Conservation (phyloP, 805 yeast genomes). For the Myxozyma neotropica region DNA sequence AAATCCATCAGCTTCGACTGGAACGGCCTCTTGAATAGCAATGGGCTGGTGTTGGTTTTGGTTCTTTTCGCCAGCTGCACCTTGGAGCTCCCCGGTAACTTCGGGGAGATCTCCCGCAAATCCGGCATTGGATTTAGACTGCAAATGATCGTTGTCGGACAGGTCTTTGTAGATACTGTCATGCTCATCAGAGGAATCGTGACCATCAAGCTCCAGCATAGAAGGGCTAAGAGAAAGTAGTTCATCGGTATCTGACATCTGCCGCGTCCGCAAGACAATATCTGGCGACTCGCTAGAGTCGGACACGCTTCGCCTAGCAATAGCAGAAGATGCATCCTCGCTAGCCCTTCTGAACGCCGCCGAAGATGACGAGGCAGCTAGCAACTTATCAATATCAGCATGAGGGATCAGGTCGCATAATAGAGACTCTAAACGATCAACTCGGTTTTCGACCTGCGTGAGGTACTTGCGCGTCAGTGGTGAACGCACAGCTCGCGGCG, state of each 20-base stretch:
- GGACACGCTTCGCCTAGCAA: slow-evolving; percentile 6
- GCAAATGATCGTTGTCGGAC: neutral
- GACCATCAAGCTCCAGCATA: slow-evolving; percentile 4
- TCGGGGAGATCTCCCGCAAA: neutral
- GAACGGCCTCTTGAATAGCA: slow-evolving; percentile 42
- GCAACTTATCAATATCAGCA: slow-evolving; percentile 49
- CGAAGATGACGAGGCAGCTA: slow-evolving; percentile 33
- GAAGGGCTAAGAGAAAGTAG: slow-evolving; percentile 8
- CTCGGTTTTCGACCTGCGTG: slow-evolving; percentile 69
- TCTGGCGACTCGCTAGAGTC: slow-evolving; percentile 24
- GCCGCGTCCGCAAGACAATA: neutral
- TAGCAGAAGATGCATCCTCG: slow-evolving; percentile 16
- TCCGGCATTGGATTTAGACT: neutral
- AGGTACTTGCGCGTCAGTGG: slow-evolving; percentile 76
- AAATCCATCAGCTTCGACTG: slow-evolving; percentile 55
- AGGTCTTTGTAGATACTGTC: neutral
- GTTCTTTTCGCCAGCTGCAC: neutral
- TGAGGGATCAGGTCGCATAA: slow-evolving; percentile 51
- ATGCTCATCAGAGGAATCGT: slow-evolving; percentile 2
- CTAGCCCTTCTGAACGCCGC: slow-evolving; percentile 23
- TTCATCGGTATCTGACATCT: slow-evolving; percentile 18
- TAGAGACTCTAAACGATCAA: slow-evolving; percentile 51
- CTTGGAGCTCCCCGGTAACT: neutral
- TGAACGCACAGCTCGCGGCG: slow-evolving; percentile 75
- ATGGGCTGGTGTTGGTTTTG: slow-evolving; percentile 21